Evolutionary conservation across 148 eudicot genomes (phyloP), one percentile per base, ranked within the genome.

Genomic region (Rheum nobile): DNA sequence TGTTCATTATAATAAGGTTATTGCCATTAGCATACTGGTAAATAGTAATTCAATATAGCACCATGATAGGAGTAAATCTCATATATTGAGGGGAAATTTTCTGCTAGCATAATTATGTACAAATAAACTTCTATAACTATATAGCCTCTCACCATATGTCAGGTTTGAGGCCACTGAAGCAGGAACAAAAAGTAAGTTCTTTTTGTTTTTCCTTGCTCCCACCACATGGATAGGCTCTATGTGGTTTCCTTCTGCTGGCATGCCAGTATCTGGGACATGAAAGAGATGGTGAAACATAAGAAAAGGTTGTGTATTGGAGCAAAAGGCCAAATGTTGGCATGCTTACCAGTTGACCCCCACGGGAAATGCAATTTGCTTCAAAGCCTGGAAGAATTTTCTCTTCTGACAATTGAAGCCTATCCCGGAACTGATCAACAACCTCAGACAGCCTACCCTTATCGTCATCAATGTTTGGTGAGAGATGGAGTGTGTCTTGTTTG

Each of bases 261-360:
- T 65, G 78, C 85, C 78, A 84, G 50, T 43, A 78, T 74, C 87
- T 84, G 87, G 11, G 39, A 34, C 39, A 65, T 16, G 11, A 32
- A 65, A 65, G 41, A 65, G 70, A 65, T 4, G 16, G 70, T 9
- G 21, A 41, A 70, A 71, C 0, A 26, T 71, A 39, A 71, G 73
- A 71, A 39, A n/a, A 21, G 6, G 47, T 13, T 13, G 31, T 4
- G 21, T 43, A 10, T 39, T 38, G 9, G 29, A 43, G 73, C 16
- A 10, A n/a, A 71, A 21, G 43, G 46, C 50, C 50, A 38, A 71
- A 43, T 39, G 17, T 43, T 38, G 29, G 73, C 29, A 24, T 41
- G 48, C 73, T 71, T 71, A 71, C 73, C 73, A 22, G 41, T 71
- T 71, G 73, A 43, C 73, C 73, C 31, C 73, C 73, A 21, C 3